phyloP scores from a whole-genome alignment of 441 rosid genomes.

The Sinapis alba region DNA sequence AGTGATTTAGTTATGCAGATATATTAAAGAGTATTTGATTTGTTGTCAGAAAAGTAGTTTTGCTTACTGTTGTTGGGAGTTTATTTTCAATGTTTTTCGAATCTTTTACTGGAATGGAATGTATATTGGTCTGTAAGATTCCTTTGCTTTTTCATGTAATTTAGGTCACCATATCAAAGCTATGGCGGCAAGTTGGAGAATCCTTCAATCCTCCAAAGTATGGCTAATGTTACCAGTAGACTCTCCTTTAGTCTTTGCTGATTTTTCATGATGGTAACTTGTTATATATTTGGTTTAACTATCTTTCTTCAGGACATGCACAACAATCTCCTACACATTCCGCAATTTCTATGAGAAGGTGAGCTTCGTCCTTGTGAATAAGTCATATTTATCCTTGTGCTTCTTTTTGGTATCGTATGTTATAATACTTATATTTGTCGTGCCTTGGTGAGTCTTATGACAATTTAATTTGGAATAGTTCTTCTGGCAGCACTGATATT shows the following conservation, averaged over 20 bases:
- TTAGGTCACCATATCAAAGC: constrained; percentile 83
- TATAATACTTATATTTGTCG: constrained; percentile 17
- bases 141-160: constrained; percentile 23
- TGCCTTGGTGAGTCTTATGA: constrained; percentile 1
- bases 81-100: neutral
- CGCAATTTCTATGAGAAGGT: constrained; percentile 96
- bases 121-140: constrained; percentile 15
- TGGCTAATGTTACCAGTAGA: constrained; percentile 25
- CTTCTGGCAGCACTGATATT: constrained; percentile 8
- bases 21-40: constrained; percentile 19
- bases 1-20: neutral
- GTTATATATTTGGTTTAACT: constrained; percentile 22
- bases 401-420: constrained; percentile 17
- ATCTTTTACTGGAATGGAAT: constrained; percentile 20
- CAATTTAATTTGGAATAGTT: neutral
- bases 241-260: constrained; percentile 22
- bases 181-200: constrained; percentile 98
- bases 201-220: constrained; percentile 98
- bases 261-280: constrained; percentile 23
- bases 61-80: constrained; percentile 11
- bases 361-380: constrained; percentile 29
- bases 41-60: constrained; percentile 5
- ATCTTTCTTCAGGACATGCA: constrained; percentile 75
- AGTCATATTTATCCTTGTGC: constrained; percentile 7
- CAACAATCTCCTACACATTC: constrained; percentile 92